Evolutionary conservation across 148 eudicot genomes (phyloP).

Genomic region (Chenopodium berlandieri): DNA sequence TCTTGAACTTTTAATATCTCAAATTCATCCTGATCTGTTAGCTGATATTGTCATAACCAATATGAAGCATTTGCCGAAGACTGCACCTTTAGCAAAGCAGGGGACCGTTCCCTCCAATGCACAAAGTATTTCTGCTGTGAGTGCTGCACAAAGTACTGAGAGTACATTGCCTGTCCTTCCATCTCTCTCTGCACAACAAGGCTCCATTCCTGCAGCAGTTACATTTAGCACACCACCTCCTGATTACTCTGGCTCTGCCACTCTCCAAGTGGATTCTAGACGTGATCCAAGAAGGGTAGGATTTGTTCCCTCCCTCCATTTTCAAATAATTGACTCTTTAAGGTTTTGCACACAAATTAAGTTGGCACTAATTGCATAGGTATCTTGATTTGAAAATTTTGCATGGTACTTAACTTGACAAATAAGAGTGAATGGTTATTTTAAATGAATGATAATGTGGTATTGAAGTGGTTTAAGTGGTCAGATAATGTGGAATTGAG

Average conservation of each 20-base stretch:
- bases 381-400: not conserved
- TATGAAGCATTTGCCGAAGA: conserved; percentile 90
- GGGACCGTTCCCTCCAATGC: conserved; percentile 31
- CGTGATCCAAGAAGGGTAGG: conserved; percentile 96
- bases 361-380: not conserved
- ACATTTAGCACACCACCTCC: conserved; percentile 38
- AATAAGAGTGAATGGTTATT: not conserved
- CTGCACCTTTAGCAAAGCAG: conserved; percentile 42
- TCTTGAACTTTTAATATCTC: conserved; percentile 72
- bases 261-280: conserved; percentile 59
- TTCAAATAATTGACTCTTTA: not conserved
- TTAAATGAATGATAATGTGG: not conserved
- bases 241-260: conserved; percentile 45
- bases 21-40: conserved; percentile 81
- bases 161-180: conserved; percentile 34
- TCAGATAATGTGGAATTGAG: not conserved
- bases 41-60: conserved; percentile 94
- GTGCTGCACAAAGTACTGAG: conserved; percentile 31
- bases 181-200: conserved; percentile 36
- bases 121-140: conserved; percentile 35
- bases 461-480: not conserved
- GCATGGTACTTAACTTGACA: not conserved
- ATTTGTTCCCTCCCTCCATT: not conserved
- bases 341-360: not conserved
- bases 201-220: conserved; percentile 35